Evolutionary conservation across 176 grass and related monocot genomes (phyloP).

Genomic region (Triticum timopheevii): DNA sequence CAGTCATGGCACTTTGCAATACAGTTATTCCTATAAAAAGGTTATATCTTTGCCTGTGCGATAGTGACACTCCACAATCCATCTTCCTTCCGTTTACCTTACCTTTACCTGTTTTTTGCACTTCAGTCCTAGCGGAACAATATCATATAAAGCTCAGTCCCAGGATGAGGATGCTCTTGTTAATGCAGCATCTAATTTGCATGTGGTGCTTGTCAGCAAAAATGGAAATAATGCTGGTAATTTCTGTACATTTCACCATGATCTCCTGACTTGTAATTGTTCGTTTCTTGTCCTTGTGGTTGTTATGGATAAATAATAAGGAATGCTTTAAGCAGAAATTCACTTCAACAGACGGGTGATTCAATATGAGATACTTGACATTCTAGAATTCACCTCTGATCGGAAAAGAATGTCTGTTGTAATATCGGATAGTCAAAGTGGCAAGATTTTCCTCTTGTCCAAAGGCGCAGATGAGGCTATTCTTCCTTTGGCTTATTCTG

Average conservation of each 20-base stretch:
- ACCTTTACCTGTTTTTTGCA: slow-evolving; percentile 18
- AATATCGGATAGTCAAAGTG: slow-evolving; percentile 70
- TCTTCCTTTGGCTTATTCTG: slow-evolving; percentile 76
- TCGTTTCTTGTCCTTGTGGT: slow-evolving; percentile 2
- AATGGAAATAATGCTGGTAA: slow-evolving; percentile 75
- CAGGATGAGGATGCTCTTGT: slow-evolving; percentile 99
- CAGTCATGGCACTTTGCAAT: slow-evolving; percentile 91
- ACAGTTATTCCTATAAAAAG: slow-evolving; percentile 93
- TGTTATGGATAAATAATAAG: slow-evolving; percentile 25
- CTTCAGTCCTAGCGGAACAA: slow-evolving; percentile 62
- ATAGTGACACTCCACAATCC: background rate
- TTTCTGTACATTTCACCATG: slow-evolving; percentile 2
- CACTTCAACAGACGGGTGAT: slow-evolving; percentile 67
- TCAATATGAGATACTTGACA: slow-evolving; percentile 82
- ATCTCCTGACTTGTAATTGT: slow-evolving; percentile 21
- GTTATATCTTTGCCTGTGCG: slow-evolving; percentile 36
- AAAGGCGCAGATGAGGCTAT: slow-evolving; percentile 92
- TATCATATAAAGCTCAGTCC: slow-evolving; percentile 94
- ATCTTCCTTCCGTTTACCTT: slow-evolving; percentile 3
- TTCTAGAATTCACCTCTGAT: slow-evolving; percentile 98
- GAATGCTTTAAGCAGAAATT: slow-evolving; percentile 56
- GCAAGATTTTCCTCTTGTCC: slow-evolving; percentile 81
- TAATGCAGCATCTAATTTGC: slow-evolving; percentile 78
- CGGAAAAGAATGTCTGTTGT: slow-evolving; percentile 96
- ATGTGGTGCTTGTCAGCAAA: slow-evolving; percentile 85